A percentile compares a stretch with the other conserved stretches of the same genome.
Evolutionary conservation across 805 yeast species (phyloP).

Genomic region (Zygoascus bituminiphila): DNA sequence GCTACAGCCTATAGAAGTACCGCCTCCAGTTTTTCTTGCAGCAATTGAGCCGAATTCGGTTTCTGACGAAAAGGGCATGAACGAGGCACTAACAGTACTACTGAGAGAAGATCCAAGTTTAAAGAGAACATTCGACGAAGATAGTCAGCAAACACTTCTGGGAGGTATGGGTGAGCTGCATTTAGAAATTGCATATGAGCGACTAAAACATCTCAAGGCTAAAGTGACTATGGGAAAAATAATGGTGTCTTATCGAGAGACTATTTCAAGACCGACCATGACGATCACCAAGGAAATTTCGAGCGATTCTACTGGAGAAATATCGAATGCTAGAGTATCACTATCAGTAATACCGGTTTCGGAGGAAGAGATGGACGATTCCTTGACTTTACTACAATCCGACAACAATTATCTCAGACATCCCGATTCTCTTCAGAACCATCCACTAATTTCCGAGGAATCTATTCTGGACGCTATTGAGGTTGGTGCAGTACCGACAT

Average conservation of each 20-base stretch:
- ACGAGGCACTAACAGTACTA: slow-evolving; percentile 54
- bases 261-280: slow-evolving; percentile 28
- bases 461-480: slow-evolving; percentile 23
- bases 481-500: slow-evolving; percentile 31
- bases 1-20: slow-evolving; percentile 70
- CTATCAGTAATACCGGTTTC: slow-evolving; percentile 23
- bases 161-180: slow-evolving; percentile 98
- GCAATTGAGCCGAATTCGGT: slow-evolving; percentile 75
- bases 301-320: slow-evolving; percentile 25
- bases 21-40: slow-evolving; percentile 89
- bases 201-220: slow-evolving; percentile 76
- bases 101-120: slow-evolving; percentile 90
- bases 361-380: slow-evolving; percentile 19
- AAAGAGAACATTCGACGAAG: slow-evolving; percentile 61
- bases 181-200: slow-evolving; percentile 75
- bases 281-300: slow-evolving; percentile 11
- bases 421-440: slow-evolving; percentile 16
- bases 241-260: slow-evolving; percentile 85
- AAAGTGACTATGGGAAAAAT: slow-evolving; percentile 73
- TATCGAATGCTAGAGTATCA: slow-evolving; percentile 25
- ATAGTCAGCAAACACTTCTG: slow-evolving; percentile 77
- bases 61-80: slow-evolving; percentile 71
- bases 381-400: not conserved
- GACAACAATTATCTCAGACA: slow-evolving; percentile 33
- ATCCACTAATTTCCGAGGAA: slow-evolving; percentile 23